Conservation (phyloP, 1,284 basidiomycete genomes). For the Phlebopus sp. region DNA sequence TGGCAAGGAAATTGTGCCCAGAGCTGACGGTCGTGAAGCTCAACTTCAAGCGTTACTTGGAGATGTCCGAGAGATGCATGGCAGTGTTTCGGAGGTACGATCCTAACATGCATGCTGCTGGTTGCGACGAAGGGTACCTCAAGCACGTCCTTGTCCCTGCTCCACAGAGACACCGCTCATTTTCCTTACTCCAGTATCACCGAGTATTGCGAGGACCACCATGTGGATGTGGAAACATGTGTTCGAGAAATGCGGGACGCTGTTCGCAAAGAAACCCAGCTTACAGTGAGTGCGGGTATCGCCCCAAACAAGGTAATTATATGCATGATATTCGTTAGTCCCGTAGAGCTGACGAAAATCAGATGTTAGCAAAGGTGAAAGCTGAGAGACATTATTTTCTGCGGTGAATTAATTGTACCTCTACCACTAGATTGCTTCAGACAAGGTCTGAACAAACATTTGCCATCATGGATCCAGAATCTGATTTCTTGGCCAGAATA, state of each 20-base stretch:
- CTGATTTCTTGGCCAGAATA: conserved; percentile 57
- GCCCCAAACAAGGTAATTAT: conserved; percentile 75
- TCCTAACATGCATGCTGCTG: conserved; percentile 74
- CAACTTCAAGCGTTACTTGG: conserved; percentile 66
- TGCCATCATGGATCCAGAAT: neutral
- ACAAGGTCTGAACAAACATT: conserved; percentile 52
- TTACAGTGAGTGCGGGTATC: conserved; percentile 94
- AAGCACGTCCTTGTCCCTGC: conserved; percentile 52
- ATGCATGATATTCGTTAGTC: conserved; percentile 2
- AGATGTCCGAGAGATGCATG: conserved; percentile 72
- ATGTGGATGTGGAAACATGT: conserved; percentile 67
- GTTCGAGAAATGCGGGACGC: conserved; percentile 73
- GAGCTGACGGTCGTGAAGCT: conserved; percentile 76
- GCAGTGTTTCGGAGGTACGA: conserved; percentile 75
- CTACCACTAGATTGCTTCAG: conserved; percentile 80
- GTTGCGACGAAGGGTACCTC: conserved; percentile 87
- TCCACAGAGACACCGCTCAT: neutral
- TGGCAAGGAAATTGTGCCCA: conserved; percentile 92
- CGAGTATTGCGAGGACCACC: conserved; percentile 66
- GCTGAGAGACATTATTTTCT: neutral
- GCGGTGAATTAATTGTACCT: conserved; percentile 3
- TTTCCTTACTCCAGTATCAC: conserved; percentile 57
- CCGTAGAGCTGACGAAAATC: conserved; percentile 17
- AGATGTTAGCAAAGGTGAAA: conserved; percentile 78
- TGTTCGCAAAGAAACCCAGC: conserved; percentile 71